These are phyloP conservation scores for Diaporthe sp. DNA, from an alignment of 2,329 filamentous ascomycete species.

Conservation along the genomic window DNA sequence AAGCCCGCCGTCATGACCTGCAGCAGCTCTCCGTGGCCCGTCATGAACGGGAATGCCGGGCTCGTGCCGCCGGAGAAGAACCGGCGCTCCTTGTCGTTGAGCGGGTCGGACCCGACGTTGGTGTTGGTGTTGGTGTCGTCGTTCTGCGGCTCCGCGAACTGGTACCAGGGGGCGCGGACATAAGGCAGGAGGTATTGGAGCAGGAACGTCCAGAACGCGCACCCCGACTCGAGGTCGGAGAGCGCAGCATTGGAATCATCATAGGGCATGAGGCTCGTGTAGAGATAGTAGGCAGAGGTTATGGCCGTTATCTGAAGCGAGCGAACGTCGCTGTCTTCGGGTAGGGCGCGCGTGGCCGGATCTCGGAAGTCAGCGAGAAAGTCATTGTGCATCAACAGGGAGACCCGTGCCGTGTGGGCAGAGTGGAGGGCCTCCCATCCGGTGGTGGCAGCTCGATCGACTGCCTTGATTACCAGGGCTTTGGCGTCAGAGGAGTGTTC, in stretches of 20 bases:
- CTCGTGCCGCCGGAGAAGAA: background rate
- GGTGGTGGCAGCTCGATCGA: background rate
- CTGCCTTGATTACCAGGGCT: background rate
- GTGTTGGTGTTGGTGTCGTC: background rate
- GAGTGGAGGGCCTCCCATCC: background rate
- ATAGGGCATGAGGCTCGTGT: background rate
- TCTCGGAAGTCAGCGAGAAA: slow-evolving; percentile 14
- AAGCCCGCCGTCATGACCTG: background rate
- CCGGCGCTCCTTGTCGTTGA: background rate
- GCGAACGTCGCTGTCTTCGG: background rate
- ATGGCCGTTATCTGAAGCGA: background rate
- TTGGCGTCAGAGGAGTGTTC: background rate
- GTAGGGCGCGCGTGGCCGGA: background rate
- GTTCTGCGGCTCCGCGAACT: background rate
- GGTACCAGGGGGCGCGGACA: background rate
- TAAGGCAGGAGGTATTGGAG: background rate
- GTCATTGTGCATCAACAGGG: background rate
- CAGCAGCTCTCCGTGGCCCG: background rate
- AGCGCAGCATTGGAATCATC: background rate
- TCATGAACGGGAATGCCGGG: background rate
- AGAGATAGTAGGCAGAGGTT: background rate
- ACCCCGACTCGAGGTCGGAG: background rate
- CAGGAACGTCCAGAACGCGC: background rate
- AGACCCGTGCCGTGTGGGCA: background rate
- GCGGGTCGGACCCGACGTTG: background rate